A percentile compares a stretch with the other conserved stretches of the same genome.
Evolutionary conservation across 2,329 filamentous ascomycete species (phyloP).

Genomic region (Fusarium mangiferae): DNA sequence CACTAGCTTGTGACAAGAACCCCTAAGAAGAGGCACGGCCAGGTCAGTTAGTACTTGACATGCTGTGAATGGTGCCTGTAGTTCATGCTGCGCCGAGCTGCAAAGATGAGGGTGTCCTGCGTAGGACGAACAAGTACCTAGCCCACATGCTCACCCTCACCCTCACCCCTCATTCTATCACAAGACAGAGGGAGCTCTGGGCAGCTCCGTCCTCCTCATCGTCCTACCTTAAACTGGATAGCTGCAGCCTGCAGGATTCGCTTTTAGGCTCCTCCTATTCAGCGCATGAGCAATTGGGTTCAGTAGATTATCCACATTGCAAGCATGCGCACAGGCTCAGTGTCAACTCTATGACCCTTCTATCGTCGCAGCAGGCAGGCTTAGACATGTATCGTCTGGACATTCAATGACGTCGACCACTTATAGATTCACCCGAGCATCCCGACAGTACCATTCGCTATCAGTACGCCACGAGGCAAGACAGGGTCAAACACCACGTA

Average conservation of each 20-base stretch:
- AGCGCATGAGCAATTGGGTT: slow-evolving; percentile 15
- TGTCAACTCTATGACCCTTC: slow-evolving; percentile 29
- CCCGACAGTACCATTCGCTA: slow-evolving; percentile 18
- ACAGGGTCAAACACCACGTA: slow-evolving; percentile 2
- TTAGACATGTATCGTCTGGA: slow-evolving; percentile 23
- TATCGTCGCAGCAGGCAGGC: slow-evolving; percentile 27
- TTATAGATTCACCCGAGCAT: slow-evolving; percentile 24
- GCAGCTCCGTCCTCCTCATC: background rate
- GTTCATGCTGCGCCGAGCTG: background rate
- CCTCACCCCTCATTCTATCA: background rate
- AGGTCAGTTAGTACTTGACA: background rate
- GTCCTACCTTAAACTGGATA: background rate
- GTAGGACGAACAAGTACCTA: slow-evolving; percentile 22
- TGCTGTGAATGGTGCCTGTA: background rate
- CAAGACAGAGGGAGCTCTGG: slow-evolving; percentile 7
- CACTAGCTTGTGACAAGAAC: slow-evolving; percentile 18
- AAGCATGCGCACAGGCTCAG: background rate
- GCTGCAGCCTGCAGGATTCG: slow-evolving; percentile 2
- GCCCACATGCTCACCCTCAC: background rate
- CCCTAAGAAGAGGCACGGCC: background rate
- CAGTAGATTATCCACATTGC: slow-evolving; percentile 19
- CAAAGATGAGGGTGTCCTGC: background rate
- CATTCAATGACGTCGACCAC: slow-evolving; percentile 38
- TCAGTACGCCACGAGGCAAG: slow-evolving; percentile 9
- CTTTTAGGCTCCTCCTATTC: background rate